Conservation (phyloP, 148 eudicot species). For the Persicaria tinctoria region DNA sequence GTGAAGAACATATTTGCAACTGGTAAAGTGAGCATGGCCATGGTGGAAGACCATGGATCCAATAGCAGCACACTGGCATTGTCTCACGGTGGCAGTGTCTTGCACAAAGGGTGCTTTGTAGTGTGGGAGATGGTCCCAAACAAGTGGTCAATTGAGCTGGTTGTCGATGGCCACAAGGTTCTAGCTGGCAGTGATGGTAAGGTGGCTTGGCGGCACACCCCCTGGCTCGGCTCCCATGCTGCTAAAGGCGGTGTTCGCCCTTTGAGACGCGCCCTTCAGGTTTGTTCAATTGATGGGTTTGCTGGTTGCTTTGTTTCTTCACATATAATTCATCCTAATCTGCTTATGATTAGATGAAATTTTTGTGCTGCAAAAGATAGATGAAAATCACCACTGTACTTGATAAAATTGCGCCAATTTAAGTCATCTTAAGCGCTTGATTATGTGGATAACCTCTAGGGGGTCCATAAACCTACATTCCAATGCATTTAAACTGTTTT, state of each 20-base stretch:
- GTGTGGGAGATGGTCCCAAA: constrained; percentile 93
- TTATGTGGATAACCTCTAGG: background rate
- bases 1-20: constrained; percentile 74
- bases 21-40: constrained; percentile 75
- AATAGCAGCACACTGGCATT: constrained; percentile 15
- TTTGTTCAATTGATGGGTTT: constrained; percentile 12
- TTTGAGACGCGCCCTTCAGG: constrained; percentile 87
- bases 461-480: background rate
- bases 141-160: constrained; percentile 87
- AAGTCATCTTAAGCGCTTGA: background rate
- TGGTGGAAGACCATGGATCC: constrained; percentile 61
- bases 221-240: constrained; percentile 89
- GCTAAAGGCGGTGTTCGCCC: constrained; percentile 91
- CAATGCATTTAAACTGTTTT: background rate
- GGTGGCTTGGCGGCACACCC: constrained; percentile 96
- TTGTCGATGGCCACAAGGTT: constrained; percentile 69
- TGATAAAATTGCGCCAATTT: background rate
- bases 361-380: background rate
- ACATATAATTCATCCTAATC: too few relatives aligned
- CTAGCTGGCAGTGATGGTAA: constrained; percentile 88
- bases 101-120: constrained; percentile 83
- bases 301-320: too few relatives aligned
- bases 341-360: too few relatives aligned
- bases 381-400: background rate
- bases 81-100: constrained; percentile 16